Evolutionary conservation across 2,329 filamentous ascomycete species (phyloP).

Genomic region (Scedosporium dehoogii): DNA sequence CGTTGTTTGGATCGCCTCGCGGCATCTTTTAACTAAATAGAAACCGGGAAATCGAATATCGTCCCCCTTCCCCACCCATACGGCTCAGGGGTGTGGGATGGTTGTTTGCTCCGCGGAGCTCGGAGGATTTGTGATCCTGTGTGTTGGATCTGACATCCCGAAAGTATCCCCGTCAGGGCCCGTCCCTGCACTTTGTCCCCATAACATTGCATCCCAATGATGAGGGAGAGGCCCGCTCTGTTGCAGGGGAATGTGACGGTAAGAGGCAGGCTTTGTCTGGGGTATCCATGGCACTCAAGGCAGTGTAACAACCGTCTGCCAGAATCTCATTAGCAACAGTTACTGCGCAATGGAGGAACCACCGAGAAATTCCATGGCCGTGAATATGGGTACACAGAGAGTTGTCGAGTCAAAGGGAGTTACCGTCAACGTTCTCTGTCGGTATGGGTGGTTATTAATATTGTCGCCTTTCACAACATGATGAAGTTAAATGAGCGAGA

Average conservation of each 20-base stretch:
- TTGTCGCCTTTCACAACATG: no score
- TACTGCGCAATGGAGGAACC: no score
- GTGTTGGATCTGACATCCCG: not conserved
- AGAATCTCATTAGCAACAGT: not conserved
- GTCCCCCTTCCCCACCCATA: not conserved
- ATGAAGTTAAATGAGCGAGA: no score
- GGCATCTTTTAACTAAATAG: not conserved
- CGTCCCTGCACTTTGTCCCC: not conserved
- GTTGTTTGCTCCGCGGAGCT: not conserved
- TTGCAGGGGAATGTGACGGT: not conserved
- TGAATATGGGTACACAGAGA: no score
- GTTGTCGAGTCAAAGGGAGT: no score
- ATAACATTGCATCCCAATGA: not conserved
- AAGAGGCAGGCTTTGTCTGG: not conserved
- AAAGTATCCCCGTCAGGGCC: not conserved
- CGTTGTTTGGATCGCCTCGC: no score
- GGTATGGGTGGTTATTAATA: no score
- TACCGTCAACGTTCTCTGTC: no score
- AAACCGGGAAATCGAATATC: not conserved
- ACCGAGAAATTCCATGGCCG: no score
- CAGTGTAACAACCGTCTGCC: not conserved
- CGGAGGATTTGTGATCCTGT: not conserved
- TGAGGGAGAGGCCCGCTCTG: not conserved
- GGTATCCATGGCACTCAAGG: not conserved
- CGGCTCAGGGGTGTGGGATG: not conserved